phyloP scores from a whole-genome alignment of 257 asterid species.

The Leptodermis oblonga region DNA sequence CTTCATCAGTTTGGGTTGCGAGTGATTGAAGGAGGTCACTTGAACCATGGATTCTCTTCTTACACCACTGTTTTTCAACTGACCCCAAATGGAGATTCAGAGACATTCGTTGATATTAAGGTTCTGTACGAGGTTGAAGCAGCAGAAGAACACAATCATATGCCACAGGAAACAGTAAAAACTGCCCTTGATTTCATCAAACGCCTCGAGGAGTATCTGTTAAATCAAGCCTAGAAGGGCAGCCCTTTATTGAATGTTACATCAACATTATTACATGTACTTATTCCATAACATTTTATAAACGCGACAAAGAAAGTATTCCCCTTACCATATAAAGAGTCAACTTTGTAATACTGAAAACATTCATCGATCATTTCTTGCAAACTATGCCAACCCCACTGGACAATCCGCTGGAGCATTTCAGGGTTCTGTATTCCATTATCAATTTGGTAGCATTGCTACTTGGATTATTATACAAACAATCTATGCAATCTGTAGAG shows the following conservation, averaged over 20 bases:
- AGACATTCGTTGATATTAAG: conserved; percentile 13
- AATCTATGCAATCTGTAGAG: conserved; percentile 30
- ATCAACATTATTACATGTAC: too few species aligned
- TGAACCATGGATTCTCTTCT: conserved; percentile 16
- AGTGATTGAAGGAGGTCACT: conserved; percentile 16
- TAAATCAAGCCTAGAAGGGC: conserved; percentile 6
- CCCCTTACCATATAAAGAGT: too few species aligned
- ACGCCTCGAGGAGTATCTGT: conserved; percentile 15
- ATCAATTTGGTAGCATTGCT: background rate
- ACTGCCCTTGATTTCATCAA: conserved; percentile 10
- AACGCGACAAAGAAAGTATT: too few species aligned
- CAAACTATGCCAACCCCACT: conserved; percentile 5
- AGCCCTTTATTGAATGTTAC: too few species aligned
- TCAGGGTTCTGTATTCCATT: background rate
- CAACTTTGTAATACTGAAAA: too few species aligned
- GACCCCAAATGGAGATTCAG: background rate
- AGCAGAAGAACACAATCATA: background rate
- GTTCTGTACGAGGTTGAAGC: conserved; percentile 8
- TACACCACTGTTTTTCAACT: conserved; percentile 12
- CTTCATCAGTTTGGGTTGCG: conserved; percentile 11
- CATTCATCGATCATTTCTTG: conserved; percentile 1
- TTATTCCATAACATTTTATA: background rate
- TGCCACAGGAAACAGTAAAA: conserved; percentile 12
- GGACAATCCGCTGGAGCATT: conserved; percentile 7
- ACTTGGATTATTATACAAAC: conserved; percentile 14